Base-by-base conservation (phyloP, 139 green algal species). In the Picochlorum sp. region DNA sequence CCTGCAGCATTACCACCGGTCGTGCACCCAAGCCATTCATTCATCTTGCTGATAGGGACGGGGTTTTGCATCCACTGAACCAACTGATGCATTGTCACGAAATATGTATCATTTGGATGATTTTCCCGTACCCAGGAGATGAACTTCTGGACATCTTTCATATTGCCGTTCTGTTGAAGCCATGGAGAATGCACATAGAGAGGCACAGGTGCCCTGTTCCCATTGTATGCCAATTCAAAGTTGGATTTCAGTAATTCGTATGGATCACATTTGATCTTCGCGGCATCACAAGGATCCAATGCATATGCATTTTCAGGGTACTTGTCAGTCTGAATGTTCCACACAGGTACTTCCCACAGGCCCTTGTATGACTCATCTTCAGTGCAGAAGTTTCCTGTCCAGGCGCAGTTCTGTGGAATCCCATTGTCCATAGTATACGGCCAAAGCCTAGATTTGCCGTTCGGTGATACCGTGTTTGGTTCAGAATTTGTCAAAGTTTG, bases 391-490 rank as follows among this genome's bases (percentile, higher is more conserved):
- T 30, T 49, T 18, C 62, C 58, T 9, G 20, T 38, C 67, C 67
- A 73, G 2, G 28, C 44, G 30, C 67, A 73, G 59, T 73, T 52
- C 45, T 77, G 70, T 30, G 70, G 50, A 15, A 77, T 65, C 15
- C 70, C 70, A 34, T 31, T 49, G 55, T 77, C 70, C 18, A 73
- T 45, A 4, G 64, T 68, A 30, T 73, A 77, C 0, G 70, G 70
- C 62, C 63, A 77, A 50, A 77, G 34, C 16, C 52, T 20, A 9
- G 50, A 47, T 21, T 14, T 62, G 5, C 58, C 57, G 60, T 55
- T 20, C 18, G 31, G 49, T 41, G 30, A 74, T 26, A 14, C 37
- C 55, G 10, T 21, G 18, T 16, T 54, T 21, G 8, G 57, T n/a
- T 16, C n/a, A 26, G 47, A 2, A 24, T 54, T 21, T 6, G 0